phyloP scores from a whole-genome alignment of 768 basidiomycete species.

The Trametes gibbosa region DNA sequence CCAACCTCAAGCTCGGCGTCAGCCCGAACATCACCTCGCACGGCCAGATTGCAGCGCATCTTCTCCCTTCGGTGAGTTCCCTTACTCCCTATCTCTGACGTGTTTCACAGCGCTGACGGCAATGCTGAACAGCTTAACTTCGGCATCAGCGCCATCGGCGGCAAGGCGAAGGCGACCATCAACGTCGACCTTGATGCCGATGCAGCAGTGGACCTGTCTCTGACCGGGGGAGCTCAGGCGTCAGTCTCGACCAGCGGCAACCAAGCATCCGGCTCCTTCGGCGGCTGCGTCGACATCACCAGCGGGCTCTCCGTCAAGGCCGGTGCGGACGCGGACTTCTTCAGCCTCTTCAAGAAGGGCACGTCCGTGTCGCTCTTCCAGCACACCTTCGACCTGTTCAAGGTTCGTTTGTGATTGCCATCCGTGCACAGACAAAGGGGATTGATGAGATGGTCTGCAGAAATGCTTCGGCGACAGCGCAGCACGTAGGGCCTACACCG shows the following conservation, averaged over 20 bases:
- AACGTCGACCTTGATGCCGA: constrained; percentile 39
- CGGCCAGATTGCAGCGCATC: constrained; percentile 43
- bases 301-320: constrained; percentile 22
- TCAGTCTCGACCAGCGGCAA: constrained; percentile 9
- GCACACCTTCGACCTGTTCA: constrained; percentile 26
- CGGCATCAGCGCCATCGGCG: constrained; percentile 41
- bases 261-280: constrained; percentile 3
- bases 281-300: constrained; percentile 24
- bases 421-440: neutral
- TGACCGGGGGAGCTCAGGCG: constrained; percentile 15
- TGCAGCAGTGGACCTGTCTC: constrained; percentile 27
- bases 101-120: neutral
- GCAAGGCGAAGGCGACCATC: constrained; percentile 35
- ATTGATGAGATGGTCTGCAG: neutral
- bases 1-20: constrained; percentile 42
- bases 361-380: constrained; percentile 21
- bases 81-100: neutral
- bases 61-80: constrained; percentile 38
- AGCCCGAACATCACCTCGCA: constrained; percentile 40
- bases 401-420: constrained; percentile 4
- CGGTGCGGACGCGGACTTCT: constrained; percentile 24
- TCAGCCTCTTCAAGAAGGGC: constrained; percentile 22
- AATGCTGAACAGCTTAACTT: constrained; percentile 34
- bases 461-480: constrained; percentile 22
- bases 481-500: constrained; percentile 12